Conservation (phyloP, 2,329 filamentous ascomycete species). For the Aspergillus sp. region DNA sequence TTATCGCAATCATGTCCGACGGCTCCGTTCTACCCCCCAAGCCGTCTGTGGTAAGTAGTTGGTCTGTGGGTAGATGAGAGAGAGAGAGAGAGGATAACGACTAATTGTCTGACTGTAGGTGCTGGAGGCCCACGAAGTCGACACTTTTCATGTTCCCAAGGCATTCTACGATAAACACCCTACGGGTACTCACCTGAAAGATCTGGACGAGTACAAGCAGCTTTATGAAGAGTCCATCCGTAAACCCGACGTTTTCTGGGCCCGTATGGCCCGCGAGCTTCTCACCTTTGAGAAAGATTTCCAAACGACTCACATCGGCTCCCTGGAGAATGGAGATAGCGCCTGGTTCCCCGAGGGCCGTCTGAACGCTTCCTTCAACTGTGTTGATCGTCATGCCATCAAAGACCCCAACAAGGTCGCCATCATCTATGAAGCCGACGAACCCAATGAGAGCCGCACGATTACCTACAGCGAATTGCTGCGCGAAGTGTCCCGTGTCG, state of each 20-base stretch:
- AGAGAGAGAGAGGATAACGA: neutral
- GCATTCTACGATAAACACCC: slow-evolving; percentile 61
- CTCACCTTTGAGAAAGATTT: slow-evolving; percentile 91
- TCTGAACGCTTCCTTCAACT: slow-evolving; percentile 96
- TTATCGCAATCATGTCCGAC: slow-evolving; percentile 37
- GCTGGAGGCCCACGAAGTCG: slow-evolving; percentile 48
- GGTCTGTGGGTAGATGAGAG: neutral
- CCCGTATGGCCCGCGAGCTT: slow-evolving; percentile 77
- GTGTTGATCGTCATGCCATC: slow-evolving; percentile 93
- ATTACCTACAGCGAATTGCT: slow-evolving; percentile 93
- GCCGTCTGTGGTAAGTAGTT: slow-evolving; percentile 41
- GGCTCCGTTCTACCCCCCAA: slow-evolving; percentile 34
- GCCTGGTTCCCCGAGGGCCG: slow-evolving; percentile 94
- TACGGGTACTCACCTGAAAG: slow-evolving; percentile 58
- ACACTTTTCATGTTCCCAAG: slow-evolving; percentile 57
- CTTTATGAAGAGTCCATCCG: slow-evolving; percentile 82
- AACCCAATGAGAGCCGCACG: slow-evolving; percentile 79
- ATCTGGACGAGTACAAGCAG: slow-evolving; percentile 62
- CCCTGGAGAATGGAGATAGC: slow-evolving; percentile 74
- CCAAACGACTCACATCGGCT: slow-evolving; percentile 79
- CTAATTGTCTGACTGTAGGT: slow-evolving; percentile 32
- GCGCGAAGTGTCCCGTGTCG: slow-evolving; percentile 82
- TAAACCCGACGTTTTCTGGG: slow-evolving; percentile 89
- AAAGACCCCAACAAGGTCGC: slow-evolving; percentile 90
- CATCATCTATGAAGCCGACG: slow-evolving; percentile 98